Percentiles rank a stretch among this genome's conserved stretches.
Evolutionary conservation across 2,329 filamentous ascomycete species (phyloP).

Genomic region (Pseudocercospora ulei): DNA sequence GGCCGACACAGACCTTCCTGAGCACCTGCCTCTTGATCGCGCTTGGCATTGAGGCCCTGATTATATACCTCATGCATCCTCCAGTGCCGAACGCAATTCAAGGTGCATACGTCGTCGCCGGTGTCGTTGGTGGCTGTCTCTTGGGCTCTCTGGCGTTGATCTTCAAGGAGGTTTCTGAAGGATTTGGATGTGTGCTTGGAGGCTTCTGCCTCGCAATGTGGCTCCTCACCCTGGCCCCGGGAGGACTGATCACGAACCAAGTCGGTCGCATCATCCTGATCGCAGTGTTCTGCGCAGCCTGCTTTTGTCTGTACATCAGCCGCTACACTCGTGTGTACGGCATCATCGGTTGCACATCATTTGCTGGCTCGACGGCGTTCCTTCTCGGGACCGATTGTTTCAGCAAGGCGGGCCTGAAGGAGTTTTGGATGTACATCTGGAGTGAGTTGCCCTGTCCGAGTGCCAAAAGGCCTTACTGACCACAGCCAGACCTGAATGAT

Average conservation of each 20-base stretch:
- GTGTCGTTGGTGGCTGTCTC: slow-evolving; percentile 59
- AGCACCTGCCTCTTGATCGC: slow-evolving; percentile 65
- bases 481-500: slow-evolving; percentile 54
- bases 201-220: slow-evolving; percentile 86
- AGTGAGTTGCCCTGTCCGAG: slow-evolving; percentile 37
- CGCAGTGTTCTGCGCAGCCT: slow-evolving; percentile 55
- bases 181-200: slow-evolving; percentile 76
- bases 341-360: slow-evolving; percentile 65
- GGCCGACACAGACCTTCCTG: slow-evolving; percentile 65
- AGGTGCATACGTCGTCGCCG: slow-evolving; percentile 76
- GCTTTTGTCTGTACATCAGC: slow-evolving; percentile 67
- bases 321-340: slow-evolving; percentile 68
- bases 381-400: slow-evolving; percentile 87
- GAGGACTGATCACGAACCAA: slow-evolving; percentile 58
- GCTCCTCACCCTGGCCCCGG: slow-evolving; percentile 67
- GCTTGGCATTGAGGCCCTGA: slow-evolving; percentile 66
- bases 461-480: slow-evolving; percentile 8
- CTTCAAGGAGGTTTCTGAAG: slow-evolving; percentile 74
- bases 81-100: slow-evolving; percentile 67
- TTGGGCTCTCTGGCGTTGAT: slow-evolving; percentile 65
- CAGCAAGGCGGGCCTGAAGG: slow-evolving; percentile 78
- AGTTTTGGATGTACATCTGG: slow-evolving; percentile 95
- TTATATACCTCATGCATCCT: slow-evolving; percentile 77
- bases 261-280: slow-evolving; percentile 66
- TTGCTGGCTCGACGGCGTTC: slow-evolving; percentile 67